Evolutionary conservation across 164 flowering plant genomes (phyloP).

Genomic region (Tinospora cordifolia): DNA sequence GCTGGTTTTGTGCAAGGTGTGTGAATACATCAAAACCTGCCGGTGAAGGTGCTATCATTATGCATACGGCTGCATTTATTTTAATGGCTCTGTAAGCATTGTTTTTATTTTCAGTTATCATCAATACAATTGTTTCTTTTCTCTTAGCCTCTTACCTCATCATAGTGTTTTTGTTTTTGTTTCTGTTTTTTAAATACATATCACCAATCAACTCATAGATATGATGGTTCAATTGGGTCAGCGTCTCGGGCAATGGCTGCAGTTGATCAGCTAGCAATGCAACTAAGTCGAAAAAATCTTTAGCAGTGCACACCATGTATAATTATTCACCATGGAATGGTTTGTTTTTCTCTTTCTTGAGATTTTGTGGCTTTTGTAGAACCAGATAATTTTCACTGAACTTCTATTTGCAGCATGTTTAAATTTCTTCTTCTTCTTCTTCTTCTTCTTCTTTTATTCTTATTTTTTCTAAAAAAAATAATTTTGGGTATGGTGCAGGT

Average conservation of each 20-base stretch:
- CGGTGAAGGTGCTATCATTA: constrained; percentile 90
- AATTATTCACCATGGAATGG: too few relatives aligned
- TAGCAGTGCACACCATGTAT: constrained; percentile 9
- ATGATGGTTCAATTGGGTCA: constrained; percentile 79
- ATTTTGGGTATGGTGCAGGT: too few relatives aligned
- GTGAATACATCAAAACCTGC: constrained; percentile 64
- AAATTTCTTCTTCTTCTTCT: too few relatives aligned
- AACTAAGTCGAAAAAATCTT: constrained; percentile 44
- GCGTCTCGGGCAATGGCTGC: constrained; percentile 84
- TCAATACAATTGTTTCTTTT: background rate
- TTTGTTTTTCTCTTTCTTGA: too few relatives aligned
- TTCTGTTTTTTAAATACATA: too few relatives aligned
- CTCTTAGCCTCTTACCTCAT: background rate
- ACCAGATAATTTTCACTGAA: too few relatives aligned
- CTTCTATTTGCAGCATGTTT: too few relatives aligned
- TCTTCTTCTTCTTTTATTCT: too few relatives aligned
- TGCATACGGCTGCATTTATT: constrained; percentile 69
- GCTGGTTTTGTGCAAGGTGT: constrained; percentile 80
- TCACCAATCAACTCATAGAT: constrained; percentile 31
- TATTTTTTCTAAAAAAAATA: too few relatives aligned
- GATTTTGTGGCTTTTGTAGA: too few relatives aligned
- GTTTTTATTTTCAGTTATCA: background rate
- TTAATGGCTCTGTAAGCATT: constrained; percentile 68
- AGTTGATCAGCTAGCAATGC: constrained; percentile 63
- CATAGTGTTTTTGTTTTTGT: too few relatives aligned